phyloP scores from a whole-genome alignment of 2,329 filamentous ascomycete genomes.

The Aspergillus pseudoterreus region DNA sequence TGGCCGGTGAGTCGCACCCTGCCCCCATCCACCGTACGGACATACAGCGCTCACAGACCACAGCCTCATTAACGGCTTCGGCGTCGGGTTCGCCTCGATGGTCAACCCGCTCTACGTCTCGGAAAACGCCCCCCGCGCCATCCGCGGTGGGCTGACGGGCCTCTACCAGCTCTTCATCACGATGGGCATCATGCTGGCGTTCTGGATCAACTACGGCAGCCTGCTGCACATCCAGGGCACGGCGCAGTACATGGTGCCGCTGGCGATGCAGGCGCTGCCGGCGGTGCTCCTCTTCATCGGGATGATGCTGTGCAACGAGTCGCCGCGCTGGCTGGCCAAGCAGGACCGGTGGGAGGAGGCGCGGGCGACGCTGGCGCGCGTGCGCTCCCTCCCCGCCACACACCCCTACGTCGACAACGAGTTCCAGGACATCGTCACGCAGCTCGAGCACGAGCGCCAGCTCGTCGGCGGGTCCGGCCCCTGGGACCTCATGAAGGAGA shows the following conservation, averaged over 20 bases:
- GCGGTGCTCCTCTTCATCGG: slow-evolving; percentile 57
- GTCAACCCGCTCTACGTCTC: slow-evolving; percentile 60
- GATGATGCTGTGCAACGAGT: slow-evolving; percentile 63
- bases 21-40: too few relatives aligned
- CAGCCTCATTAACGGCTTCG: slow-evolving; percentile 51
- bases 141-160: slow-evolving; percentile 57
- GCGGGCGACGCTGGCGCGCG: slow-evolving; percentile 50
- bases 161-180: slow-evolving; percentile 60
- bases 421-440: slow-evolving; percentile 57
- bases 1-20: slow-evolving; percentile 49
- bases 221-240: slow-evolving; percentile 47
- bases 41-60: neutral
- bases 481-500: slow-evolving; percentile 61
- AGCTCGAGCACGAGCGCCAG: slow-evolving; percentile 60
- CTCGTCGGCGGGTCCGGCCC: slow-evolving; percentile 51
- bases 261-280: slow-evolving; percentile 63
- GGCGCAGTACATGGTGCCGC: slow-evolving; percentile 57
- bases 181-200: slow-evolving; percentile 39
- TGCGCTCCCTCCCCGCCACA: slow-evolving; percentile 53
- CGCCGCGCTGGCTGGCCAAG: slow-evolving; percentile 65
- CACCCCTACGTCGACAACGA: slow-evolving; percentile 58
- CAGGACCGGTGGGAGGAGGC: slow-evolving; percentile 67
- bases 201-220: slow-evolving; percentile 55
- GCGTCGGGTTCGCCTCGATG: slow-evolving; percentile 51
- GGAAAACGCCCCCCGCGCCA: slow-evolving; percentile 57